Evolutionary conservation across 2,329 filamentous ascomycete genomes (phyloP), one percentile per base, ranked within the genome.

Genomic region (Botrytis medusae): DNA sequence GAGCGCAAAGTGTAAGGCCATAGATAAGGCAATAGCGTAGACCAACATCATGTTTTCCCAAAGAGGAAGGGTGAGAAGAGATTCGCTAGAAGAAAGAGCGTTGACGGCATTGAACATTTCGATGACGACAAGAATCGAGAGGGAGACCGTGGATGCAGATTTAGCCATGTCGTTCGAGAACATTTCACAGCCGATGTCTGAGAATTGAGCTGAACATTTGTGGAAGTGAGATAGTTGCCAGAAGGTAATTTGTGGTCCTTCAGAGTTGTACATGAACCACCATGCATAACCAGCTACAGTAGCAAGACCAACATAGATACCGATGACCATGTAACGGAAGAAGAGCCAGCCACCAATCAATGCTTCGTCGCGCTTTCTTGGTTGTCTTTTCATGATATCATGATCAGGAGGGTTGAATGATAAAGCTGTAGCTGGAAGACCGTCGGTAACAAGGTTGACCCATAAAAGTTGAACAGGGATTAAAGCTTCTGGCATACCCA

Each of bases 81-180:
- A 97, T 84, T 99, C 96, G 83, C 93, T 97, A 0, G 94, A 97
- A 2, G 94, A 98, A 46, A 99, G 88, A 0, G 95, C 96, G 81
- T 99, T 99, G 92, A 98, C 95, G 79, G 96, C 96, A 84, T 99
- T 99, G 82, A 99, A 89, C 96, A 99, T 99, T 85, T 99, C 96
- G 80, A 99, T 98, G 74, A 98, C 94, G 63, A 99, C 96, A 29
- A 99, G 88, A 79, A 92, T 92, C 4, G 93, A 97, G 75, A 99
- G 88, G 10, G 94, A 98, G 42, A 99, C 91, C 1, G 96, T 99
- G 32, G 94, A 97, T 3, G 94, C 96, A 8, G 95, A 90, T 84
- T 95, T 95, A 77, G 95, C 90, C 87, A 93, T 92, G 77, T 94
- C 88, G 80, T 97, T 92, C 77, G 87, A 85, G 85, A 99, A 99